A percentile compares a stretch with the other conserved stretches of the same genome.
Conservation (phyloP, 2,329 filamentous ascomycete species). For the Incumbomyces delicatus region DNA sequence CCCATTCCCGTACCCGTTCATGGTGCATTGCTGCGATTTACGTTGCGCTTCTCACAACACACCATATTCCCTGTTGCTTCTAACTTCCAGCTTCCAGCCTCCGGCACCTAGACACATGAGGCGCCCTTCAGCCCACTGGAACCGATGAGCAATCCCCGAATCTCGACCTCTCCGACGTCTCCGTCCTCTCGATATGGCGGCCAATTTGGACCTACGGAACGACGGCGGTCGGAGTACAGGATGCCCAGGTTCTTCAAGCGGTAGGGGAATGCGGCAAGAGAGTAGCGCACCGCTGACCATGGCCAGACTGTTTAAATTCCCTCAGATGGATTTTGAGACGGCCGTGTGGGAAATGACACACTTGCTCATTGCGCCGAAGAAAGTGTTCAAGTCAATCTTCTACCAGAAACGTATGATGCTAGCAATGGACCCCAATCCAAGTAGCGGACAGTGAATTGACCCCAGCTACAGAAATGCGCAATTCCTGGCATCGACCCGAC, state of each 20-base stretch:
- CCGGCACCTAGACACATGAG: too few species aligned
- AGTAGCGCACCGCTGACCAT: conserved; percentile 9
- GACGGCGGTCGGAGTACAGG: conserved; percentile 43
- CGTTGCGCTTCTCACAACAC: too few species aligned
- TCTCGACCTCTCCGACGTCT: conserved; percentile 42
- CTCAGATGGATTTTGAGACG: conserved; percentile 66
- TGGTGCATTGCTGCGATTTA: too few species aligned
- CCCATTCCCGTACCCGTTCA: too few species aligned
- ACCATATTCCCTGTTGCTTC: too few species aligned
- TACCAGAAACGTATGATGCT: conserved; percentile 48
- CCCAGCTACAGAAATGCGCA: conserved; percentile 49
- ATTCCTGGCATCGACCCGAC: conserved; percentile 60
- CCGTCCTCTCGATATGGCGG: conserved; percentile 49
- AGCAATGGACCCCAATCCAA: too few species aligned
- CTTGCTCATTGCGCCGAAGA: conserved; percentile 58
- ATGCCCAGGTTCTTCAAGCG: conserved; percentile 60
- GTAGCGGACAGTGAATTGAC: conserved; percentile 9
- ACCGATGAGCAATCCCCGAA: conserved; percentile 43
- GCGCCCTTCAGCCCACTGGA: too few species aligned
- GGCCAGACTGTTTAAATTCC: conserved; percentile 57
- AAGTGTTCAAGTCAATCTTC: conserved; percentile 61
- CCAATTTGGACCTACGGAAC: conserved; percentile 44
- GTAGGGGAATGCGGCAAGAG: conserved; percentile 22
- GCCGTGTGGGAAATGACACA: conserved; percentile 64
- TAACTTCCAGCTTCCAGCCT: too few species aligned